Percentiles rank a stretch among this genome's conserved stretches.
Evolutionary conservation across 108 stramenopile species (phyloP).

Genomic region (Ochromonas danica): DNA sequence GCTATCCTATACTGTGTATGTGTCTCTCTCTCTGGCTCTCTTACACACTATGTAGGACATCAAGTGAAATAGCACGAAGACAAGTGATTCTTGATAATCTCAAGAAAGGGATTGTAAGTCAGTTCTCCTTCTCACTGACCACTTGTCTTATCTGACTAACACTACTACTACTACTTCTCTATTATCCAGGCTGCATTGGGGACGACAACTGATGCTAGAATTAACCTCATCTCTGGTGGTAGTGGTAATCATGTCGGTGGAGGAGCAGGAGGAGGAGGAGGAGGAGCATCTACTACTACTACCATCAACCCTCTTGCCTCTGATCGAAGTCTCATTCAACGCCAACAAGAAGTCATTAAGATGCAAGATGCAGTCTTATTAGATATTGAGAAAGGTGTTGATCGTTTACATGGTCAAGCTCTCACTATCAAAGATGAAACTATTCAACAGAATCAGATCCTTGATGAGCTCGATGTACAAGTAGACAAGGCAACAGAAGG

Average conservation of each 20-base stretch:
- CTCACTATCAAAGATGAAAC: background rate
- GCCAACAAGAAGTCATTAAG: conserved; percentile 23
- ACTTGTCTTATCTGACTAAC: background rate
- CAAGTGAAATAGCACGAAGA: conserved; percentile 4
- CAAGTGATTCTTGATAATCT: background rate
- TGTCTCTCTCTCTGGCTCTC: background rate
- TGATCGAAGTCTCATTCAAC: conserved; percentile 1
- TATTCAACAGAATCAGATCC: background rate
- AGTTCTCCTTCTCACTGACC: background rate
- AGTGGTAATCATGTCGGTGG: background rate
- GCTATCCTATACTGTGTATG: background rate
- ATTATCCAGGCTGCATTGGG: background rate
- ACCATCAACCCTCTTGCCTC: background rate
- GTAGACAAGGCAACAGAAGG: conserved; percentile 2
- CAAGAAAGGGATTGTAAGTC: background rate
- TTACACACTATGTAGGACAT: background rate
- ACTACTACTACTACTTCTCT: background rate
- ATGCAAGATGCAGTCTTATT: conserved; percentile 9
- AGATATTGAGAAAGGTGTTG: conserved; percentile 26
- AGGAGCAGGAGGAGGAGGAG: too few relatives aligned
- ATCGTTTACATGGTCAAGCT: background rate
- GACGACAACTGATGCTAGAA: background rate
- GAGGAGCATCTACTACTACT: background rate
- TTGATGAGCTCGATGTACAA: background rate
- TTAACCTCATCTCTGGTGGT: background rate